Evolutionary conservation across 192 early-diverging fungal genomes (phyloP).

Genomic region (Jimgerdemannia lactiflua): DNA sequence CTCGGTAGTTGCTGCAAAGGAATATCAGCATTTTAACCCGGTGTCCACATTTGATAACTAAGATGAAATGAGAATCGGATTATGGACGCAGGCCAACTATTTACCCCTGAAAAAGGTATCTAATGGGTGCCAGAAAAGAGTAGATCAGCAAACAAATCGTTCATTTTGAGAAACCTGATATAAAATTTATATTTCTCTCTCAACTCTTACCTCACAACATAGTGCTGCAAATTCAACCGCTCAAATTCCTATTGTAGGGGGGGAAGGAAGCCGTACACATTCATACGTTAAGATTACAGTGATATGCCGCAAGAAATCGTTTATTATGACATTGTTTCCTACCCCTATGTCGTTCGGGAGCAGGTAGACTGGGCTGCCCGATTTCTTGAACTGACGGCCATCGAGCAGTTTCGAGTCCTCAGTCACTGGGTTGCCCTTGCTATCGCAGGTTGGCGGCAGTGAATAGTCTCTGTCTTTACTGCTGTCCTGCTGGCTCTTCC

Average conservation of each 20-base stretch:
- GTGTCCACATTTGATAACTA: not conserved
- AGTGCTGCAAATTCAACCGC: not conserved
- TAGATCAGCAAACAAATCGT: not conserved
- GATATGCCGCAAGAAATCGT: not conserved
- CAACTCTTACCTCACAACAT: not conserved
- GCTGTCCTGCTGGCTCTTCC: not conserved
- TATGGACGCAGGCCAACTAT: not conserved
- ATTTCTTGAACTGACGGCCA: not conserved
- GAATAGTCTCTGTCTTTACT: too few species aligned
- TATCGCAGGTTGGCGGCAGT: not conserved
- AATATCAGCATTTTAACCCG: not conserved
- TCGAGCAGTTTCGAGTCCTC: not conserved
- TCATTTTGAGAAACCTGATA: not conserved
- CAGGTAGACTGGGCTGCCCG: not conserved
- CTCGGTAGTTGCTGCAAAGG: not conserved
- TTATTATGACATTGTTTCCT: not conserved
- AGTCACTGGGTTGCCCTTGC: not conserved
- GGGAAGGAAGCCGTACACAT: not conserved
- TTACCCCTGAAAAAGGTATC: not conserved
- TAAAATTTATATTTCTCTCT: not conserved
- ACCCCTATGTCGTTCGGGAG: not conserved
- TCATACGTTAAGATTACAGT: not conserved
- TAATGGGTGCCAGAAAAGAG: not conserved
- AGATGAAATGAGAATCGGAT: not conserved
- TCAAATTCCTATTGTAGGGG: not conserved